Base-by-base conservation (phyloP, 2,329 filamentous ascomycete species). In the Ophiostoma angusticollis region DNA sequence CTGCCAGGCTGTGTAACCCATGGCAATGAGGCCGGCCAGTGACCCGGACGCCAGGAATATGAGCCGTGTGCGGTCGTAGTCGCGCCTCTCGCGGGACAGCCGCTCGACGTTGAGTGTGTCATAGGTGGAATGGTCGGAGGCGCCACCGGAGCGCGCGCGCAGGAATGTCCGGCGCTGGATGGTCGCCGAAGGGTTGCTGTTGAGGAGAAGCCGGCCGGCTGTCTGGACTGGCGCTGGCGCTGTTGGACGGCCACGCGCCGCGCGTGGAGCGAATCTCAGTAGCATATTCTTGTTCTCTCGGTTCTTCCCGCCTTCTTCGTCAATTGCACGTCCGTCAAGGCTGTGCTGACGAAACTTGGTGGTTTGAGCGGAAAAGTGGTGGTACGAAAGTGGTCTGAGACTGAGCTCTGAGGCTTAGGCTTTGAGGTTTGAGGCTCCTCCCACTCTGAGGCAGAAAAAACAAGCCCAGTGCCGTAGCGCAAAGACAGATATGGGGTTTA, bases 31-130 rank as follows among this genome's bases (percentile, higher is more conserved):
- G 22, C 72, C 67, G 5, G 68, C 64, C 9, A 69, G 46, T 16
- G 64, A 60, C 16, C 72, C 72, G 13, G 62, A 63, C 14, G 64
- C 53, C 9, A 75, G 61, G 47, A 74, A 74, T 11, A 64, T 62
- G 4, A 59, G 67, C 28, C 68, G 63, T 41, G 67, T 64, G 22
- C 59, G 57, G 45, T 73, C 59, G 52, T 74, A 73, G 35, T 70
- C 60, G 37, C 61, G 57, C 11, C 64, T 58, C 41, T 65, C 54
- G 28, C 58, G 53, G 31, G 65, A 58, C 45, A 75, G 62, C 41
- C 59, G 63, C 43, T 60, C 56, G 45, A 75, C 49, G 46, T 75
- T 65, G 44, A 73, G 58, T 19, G 60, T 62, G 43, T 74, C 67
- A 35, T 64, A 53, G 8, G 63, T 56, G 18, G 55, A 45, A 14